Base-by-base conservation (phyloP, 345 rosid species). In the Balakata baccata region DNA sequence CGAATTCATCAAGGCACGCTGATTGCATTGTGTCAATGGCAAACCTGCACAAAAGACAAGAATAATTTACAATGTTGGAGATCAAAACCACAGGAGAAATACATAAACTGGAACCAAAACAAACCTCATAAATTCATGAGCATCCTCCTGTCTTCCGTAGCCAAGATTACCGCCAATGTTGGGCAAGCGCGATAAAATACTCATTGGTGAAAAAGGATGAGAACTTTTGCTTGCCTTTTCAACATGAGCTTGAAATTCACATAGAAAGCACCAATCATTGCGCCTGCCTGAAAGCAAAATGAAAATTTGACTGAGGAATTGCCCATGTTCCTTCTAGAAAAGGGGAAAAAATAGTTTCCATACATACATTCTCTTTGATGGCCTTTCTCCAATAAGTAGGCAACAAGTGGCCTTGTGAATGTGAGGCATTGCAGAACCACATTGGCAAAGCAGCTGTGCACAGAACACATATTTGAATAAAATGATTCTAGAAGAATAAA, bases 111-210 rank as follows among this genome's bases (percentile, higher is more conserved):
- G 34, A 67, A 39, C 12, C 34, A 54, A 72, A 16, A 64, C 61
- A 46, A 73, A 92, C 99, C 99, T 95, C 98, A 95, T 92, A 78
- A 92, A 88, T 77, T 95, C 99, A 75, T 95, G 99, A 71, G 99
- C 98, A 89, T 95, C 99, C 85, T 95, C 99, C 74, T 95, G 98
- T 85, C 90, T 89, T 80, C 99, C 99, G 82, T 87, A 88, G 67
- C 97, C 98, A 67, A 95, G 96, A 81, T 90, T 95, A 72, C 99
- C 94, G 70, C 99, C 99, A 66, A 95, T 89, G 73, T 88, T 92
- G 47, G 94, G 89, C 76, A 95, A 69, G 23, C 90, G 84, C 20
- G 99, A 92, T n/a, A 92, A 85, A 39, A 92, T 92, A 75, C 81
- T 89, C 66, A 85, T 81, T 25, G 99, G 99, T 49, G 99, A 95